Evolutionary conservation across 306 rosid genomes (phyloP).

Genomic region (Trichosanthes truncata): DNA sequence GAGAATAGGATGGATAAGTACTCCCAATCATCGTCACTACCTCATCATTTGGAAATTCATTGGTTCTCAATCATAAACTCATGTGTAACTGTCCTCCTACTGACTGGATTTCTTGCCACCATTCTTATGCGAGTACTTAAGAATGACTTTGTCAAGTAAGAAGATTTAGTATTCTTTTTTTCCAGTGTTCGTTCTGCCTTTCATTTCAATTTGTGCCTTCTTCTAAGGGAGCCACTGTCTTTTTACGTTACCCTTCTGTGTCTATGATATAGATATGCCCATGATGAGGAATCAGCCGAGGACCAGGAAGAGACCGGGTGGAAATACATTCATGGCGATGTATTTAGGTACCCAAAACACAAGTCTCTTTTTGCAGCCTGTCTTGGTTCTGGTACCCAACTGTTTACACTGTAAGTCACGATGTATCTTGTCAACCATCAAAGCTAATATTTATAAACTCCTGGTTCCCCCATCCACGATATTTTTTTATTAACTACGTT

Average conservation of each 20-base stretch:
- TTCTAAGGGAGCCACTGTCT: neutral
- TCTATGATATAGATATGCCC: slow-evolving; percentile 30
- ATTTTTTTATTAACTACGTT: neutral
- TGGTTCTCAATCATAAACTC: slow-evolving; percentile 92
- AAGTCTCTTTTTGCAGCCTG: slow-evolving; percentile 41
- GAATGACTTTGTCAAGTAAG: slow-evolving; percentile 94
- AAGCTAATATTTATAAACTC: neutral
- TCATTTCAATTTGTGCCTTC: neutral
- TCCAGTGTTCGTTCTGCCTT: neutral
- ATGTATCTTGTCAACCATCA: neutral
- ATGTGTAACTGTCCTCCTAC: slow-evolving; percentile 72
- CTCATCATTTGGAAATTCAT: slow-evolving; percentile 84
- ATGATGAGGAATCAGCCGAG: slow-evolving; percentile 45
- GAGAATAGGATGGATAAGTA: slow-evolving; percentile 87
- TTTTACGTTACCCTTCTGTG: neutral
- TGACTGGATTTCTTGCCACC: slow-evolving; percentile 78
- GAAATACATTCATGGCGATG: slow-evolving; percentile 52
- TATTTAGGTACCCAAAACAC: slow-evolving; percentile 32
- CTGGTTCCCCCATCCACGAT: neutral
- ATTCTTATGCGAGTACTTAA: slow-evolving; percentile 81
- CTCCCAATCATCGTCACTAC: slow-evolving; percentile 52
- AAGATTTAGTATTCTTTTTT: neutral
- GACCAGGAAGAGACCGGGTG: slow-evolving; percentile 51
- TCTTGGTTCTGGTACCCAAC: slow-evolving; percentile 45
- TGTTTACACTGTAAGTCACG: slow-evolving; percentile 35